Base-by-base conservation (phyloP, 1,139 yeast genomes). In the Taphrina wiesneri region DNA sequence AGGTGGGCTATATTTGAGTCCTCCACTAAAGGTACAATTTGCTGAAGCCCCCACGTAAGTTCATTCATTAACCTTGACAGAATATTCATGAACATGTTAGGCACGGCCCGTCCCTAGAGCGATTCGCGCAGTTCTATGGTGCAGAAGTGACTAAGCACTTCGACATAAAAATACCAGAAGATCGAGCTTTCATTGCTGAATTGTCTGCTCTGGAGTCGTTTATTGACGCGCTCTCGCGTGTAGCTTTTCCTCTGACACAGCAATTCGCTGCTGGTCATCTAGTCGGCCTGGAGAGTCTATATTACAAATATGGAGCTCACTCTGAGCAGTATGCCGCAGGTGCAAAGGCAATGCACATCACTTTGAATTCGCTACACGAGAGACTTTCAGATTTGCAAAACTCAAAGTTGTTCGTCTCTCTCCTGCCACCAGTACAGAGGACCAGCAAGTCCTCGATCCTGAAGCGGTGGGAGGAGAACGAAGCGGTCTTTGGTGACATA, bases 161-260 rank as follows among this genome's bases (percentile, higher is more conserved):
- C 26, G 65, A 67, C 52, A 41, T 67, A n/a, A 49, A 28, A 19
- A 13, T 41, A 11, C 56, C 54, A 17, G 68, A 67, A 28, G 67
- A 67, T 21, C 60, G 67, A 13, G 57, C 59, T 5, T 67, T 67
- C 63, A 36, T 66, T 28, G 63, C 69, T 2, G 69, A 67, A 46
- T 26, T 66, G 28, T 57, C 56, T 19, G 68, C 69, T 9, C 62
- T 67, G 13, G 49, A 56, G 45, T 52, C 62, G 4, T 61, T 54
- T 39, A 53, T 62, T n/a, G 65, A 51, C 19, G 64, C 63, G 19
- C 51, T 66, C 21, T 43, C 63, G 3, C 47, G 56, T 21, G 59
- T 56, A 28, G 47, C 61, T 11, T 39, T 47, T 21, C 66, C 62
- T 3, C 41, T 47, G 19, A 17, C 25, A 3, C 54, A 41, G 3